Evolutionary conservation across 257 asterid genomes (phyloP), one percentile per base, ranked within the genome.

Genomic region (Fraxinus pennsylvanica): DNA sequence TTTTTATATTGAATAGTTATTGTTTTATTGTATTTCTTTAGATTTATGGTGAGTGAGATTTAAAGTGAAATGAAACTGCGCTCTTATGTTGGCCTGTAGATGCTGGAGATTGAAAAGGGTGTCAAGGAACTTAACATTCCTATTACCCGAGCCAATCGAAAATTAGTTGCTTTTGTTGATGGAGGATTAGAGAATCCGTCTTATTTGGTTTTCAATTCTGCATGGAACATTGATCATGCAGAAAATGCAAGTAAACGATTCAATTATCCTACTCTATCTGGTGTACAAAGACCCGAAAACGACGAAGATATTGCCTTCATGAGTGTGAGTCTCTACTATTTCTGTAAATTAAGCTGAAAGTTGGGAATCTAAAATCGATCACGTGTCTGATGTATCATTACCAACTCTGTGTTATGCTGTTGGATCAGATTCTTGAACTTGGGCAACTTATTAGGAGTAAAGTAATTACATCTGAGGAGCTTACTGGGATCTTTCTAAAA

Each of bases 171-270:
- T 79, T 86, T 92, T 15, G 84, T 35, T 35, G 86, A 93, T 76
- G 98, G 99, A 72, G 99, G 98, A 79, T 82, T 96, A 71, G 83
- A 90, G 63, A 83, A 92, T 78, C 96, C 97, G 1, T 92, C 99
- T 73, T 77, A 72, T 81, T 88, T 96, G 91, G 87, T 89, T 74
- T 96, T 92, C 87, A 85, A 74, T 83, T 72, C 97, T 70, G 88
- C 80, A 0, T 90, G 97, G 94, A 72, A 74, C 73, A 78, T 75
- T 29, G 86, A 80, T 74, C 81, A 72, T 33, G 72, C 76, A 30
- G 81, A 65, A 52, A 74, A 61, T 70, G 81, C 73, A 8, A 76
- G 80, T 33, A 73, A 77, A 33, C 81, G 73, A 76, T 95, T 93
- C 78, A 84, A 68, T 25, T 87, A 87, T 65, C 94, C 96, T 39